Percentiles rank a stretch among this genome's conserved stretches.
These are phyloP conservation scores for Trichodelitschia bisporula DNA, from an alignment of 495 filamentous ascomycete genomes.

Conservation along the genomic window DNA sequence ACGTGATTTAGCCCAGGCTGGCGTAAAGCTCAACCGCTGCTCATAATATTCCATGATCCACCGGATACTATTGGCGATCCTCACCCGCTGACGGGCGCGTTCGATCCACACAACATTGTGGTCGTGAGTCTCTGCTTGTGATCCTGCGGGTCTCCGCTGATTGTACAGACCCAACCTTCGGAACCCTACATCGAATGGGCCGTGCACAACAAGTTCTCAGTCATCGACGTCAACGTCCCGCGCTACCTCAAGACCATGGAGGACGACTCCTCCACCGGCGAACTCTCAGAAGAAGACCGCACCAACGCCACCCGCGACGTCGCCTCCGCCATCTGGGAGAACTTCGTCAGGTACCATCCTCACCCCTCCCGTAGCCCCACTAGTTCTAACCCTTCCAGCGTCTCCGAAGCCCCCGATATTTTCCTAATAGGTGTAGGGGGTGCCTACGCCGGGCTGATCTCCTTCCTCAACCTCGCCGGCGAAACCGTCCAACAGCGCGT, in stretches of 20 bases:
- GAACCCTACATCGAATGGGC: conserved; percentile 62
- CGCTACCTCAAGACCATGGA: conserved; percentile 27
- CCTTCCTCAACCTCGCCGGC: conserved; percentile 20
- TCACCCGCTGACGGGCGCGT: conserved; percentile 37
- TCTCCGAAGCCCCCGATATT: conserved; percentile 40
- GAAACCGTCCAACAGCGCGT: conserved; percentile 2
- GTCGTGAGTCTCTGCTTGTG: conserved; percentile 35
- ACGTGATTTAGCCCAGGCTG: conserved; percentile 24
- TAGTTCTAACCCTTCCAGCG: conserved; percentile 15
- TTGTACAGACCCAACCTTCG: neutral
- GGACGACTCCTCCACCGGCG: conserved; percentile 5
- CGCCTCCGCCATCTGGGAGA: conserved; percentile 83
- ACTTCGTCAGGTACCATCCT: conserved; percentile 53
- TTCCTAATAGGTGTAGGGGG: conserved; percentile 63
- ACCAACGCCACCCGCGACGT: conserved; percentile 41
- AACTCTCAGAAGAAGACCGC: conserved; percentile 17
- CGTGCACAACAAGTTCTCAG: conserved; percentile 38
- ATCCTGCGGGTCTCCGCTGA: neutral
- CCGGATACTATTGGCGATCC: conserved; percentile 46
- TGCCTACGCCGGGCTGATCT: conserved; percentile 19
- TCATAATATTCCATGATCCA: conserved; percentile 51
- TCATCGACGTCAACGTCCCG: conserved; percentile 81
- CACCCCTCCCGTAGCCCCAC: neutral
- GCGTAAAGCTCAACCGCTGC: conserved; percentile 24
- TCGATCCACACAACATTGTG: conserved; percentile 66